phyloP scores from a whole-genome alignment of 2,329 filamentous ascomycete genomes.

The Cercospora zeae-maydis region DNA sequence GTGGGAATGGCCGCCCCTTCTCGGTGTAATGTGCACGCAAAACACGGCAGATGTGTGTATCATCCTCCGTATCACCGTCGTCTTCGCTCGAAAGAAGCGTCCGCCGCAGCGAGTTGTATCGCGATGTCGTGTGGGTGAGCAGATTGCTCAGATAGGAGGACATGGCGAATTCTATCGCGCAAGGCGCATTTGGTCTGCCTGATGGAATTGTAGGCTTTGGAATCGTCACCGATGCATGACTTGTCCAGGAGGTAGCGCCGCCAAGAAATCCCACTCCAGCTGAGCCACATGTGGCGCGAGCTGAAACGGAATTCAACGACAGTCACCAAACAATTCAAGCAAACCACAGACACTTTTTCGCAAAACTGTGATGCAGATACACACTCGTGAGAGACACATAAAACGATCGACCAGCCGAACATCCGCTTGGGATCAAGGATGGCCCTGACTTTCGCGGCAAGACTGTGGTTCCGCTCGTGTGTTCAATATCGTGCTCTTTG shows the following conservation, averaged over 20 bases:
- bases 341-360: not conserved
- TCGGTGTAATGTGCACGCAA: slow-evolving; percentile 90
- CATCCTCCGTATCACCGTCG: slow-evolving; percentile 65
- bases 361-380: not conserved
- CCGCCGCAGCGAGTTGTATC: slow-evolving; percentile 56
- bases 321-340: not conserved
- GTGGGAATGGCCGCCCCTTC: slow-evolving; percentile 74
- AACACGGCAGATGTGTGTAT: slow-evolving; percentile 91
- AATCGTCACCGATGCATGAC: slow-evolving; percentile 1
- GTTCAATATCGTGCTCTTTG: not conserved
- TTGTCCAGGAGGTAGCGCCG: not conserved
- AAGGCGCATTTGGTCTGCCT: not conserved
- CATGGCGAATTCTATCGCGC: slow-evolving; percentile 48
- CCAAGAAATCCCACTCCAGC: not conserved
- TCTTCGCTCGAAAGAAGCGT: slow-evolving; percentile 63
- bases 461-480: not conserved
- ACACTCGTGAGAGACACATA: not conserved
- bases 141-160: slow-evolving; percentile 77
- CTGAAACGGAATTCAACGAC: not conserved
- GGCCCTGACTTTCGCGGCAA: not conserved
- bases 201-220: not conserved
- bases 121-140: slow-evolving; percentile 55
- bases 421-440: not conserved
- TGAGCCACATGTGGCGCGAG: slow-evolving; percentile 1
- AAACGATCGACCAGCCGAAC: not conserved